Percentiles rank a stretch among this genome's conserved stretches.
Evolutionary conservation across 1,284 basidiomycete species (phyloP).

Genomic region (Rhodotorula sp.): DNA sequence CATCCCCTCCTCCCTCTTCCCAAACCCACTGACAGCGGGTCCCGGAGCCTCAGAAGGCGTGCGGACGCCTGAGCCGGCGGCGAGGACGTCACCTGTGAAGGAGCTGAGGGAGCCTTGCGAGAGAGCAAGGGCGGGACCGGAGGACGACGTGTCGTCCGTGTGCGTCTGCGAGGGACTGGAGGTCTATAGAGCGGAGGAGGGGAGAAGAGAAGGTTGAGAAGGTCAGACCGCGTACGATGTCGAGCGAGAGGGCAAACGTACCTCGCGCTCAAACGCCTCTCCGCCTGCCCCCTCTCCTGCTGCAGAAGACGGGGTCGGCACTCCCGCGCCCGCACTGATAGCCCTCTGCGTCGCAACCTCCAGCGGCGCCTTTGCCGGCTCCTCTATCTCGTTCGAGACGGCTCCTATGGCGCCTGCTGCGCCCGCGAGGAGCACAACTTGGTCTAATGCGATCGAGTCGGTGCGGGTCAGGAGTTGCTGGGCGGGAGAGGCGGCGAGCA

Average conservation of each 20-base stretch:
- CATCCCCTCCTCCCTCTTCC: background rate
- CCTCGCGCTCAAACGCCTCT: constrained; percentile 16
- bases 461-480: constrained; percentile 20
- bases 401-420: constrained; percentile 20
- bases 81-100: constrained; percentile 29
- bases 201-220: background rate
- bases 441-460: constrained; percentile 5
- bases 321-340: background rate
- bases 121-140: background rate
- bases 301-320: background rate
- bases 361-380: constrained; percentile 8
- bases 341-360: background rate
- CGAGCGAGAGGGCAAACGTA: background rate
- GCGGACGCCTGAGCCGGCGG: constrained; percentile 14
- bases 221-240: background rate
- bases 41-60: constrained; percentile 16
- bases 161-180: background rate
- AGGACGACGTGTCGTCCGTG: background rate
- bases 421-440: constrained; percentile 24
- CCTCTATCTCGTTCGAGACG: constrained; percentile 18
- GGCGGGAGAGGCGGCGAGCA: constrained; percentile 27
- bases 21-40: background rate
- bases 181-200: background rate
- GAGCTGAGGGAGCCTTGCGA: constrained; percentile 9
- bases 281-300: background rate